phyloP scores from a whole-genome alignment of 2,329 filamentous ascomycete species.

The Pestalotiopsis sp. region DNA sequence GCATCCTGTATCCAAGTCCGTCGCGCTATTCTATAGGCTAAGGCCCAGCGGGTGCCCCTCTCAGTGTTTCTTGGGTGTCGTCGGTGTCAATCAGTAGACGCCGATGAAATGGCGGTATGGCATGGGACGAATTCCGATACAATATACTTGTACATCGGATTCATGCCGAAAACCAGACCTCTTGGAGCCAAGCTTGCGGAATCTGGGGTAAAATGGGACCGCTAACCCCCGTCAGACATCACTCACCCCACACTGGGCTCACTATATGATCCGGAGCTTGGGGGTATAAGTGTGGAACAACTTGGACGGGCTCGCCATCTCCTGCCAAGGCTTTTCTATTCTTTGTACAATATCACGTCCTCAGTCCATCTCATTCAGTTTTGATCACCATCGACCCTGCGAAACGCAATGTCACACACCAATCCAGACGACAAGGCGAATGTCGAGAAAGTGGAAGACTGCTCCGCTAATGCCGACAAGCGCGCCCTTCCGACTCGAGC shows the following conservation, averaged over 20 bases:
- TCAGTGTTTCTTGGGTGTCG: no score
- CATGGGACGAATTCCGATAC: not conserved
- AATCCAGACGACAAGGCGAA: not conserved
- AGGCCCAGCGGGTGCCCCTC: no score
- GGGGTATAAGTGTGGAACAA: no score
- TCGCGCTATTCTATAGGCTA: no score
- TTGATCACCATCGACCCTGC: not conserved
- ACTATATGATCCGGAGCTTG: no score
- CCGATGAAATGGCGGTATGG: not conserved
- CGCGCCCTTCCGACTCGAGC: not conserved
- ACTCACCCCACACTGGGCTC: not conserved
- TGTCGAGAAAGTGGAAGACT: not conserved
- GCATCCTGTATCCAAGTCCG: no score
- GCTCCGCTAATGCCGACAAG: not conserved
- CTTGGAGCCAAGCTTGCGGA: not conserved
- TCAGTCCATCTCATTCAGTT: not conserved
- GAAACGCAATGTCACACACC: not conserved
- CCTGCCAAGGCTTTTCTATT: no score
- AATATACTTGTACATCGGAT: not conserved
- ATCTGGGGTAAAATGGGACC: not conserved
- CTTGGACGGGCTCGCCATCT: no score
- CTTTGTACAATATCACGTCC: no score
- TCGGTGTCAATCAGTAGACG: not conserved
- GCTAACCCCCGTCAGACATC: not conserved
- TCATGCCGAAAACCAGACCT: not conserved